Percentiles rank a stretch among this genome's conserved stretches.
These are phyloP conservation scores for Tylopilus sp. DNA, from an alignment of 768 basidiomycete genomes.

Conservation along the genomic window DNA sequence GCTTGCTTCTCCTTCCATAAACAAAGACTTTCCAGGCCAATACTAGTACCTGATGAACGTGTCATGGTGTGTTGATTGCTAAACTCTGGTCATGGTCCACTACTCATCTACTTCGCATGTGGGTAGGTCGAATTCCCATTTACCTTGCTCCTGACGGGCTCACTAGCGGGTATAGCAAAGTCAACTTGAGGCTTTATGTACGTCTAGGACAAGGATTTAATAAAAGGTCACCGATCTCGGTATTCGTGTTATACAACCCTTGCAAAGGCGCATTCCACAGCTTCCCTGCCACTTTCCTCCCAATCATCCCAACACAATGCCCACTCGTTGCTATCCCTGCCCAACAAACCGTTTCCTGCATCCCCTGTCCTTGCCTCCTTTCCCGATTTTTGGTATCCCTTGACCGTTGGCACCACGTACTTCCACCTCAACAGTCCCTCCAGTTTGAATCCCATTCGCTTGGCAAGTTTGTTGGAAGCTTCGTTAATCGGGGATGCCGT, in stretches of 20 bases:
- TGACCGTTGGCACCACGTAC: slow-evolving; percentile 28
- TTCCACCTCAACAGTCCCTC: slow-evolving; percentile 44
- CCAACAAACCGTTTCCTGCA: slow-evolving; percentile 22
- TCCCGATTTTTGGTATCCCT: slow-evolving; percentile 29
- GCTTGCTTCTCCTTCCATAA: no score
- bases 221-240: no score
- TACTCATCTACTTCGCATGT: no score
- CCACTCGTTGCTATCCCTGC: slow-evolving; percentile 33
- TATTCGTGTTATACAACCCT: slow-evolving; percentile 11
- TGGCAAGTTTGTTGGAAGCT: slow-evolving; percentile 36
- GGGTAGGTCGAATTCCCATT: no score
- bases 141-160: no score
- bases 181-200: no score
- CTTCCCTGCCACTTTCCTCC: slow-evolving; percentile 33
- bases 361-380: slow-evolving; percentile 20
- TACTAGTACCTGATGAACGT: no score
- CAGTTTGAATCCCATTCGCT: slow-evolving; percentile 43
- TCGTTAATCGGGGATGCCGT: slow-evolving; percentile 35
- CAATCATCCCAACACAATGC: slow-evolving; percentile 44
- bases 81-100: no score
- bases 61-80: no score
- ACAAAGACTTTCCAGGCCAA: no score
- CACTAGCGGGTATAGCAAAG: no score
- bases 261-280: slow-evolving; percentile 26
- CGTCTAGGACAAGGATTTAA: no score